Conservation (phyloP, 441 rosid species). For the Gossypium schwendimanii region DNA sequence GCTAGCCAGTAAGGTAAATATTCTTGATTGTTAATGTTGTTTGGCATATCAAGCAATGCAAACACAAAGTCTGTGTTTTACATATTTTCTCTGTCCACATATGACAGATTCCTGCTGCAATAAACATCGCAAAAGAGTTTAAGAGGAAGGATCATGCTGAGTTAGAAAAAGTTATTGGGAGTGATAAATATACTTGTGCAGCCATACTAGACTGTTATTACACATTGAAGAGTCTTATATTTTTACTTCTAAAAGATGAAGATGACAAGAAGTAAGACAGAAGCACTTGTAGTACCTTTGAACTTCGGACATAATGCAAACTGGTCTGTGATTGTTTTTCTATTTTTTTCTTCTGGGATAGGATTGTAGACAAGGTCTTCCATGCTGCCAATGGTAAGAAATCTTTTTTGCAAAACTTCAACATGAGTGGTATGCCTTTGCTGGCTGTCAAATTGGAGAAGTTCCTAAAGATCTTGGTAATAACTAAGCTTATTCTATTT, state of each 20-base stretch:
- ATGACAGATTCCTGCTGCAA: slow-evolving; percentile 79
- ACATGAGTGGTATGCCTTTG: slow-evolving; percentile 62
- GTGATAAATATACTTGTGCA: slow-evolving; percentile 62
- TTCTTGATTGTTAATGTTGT: slow-evolving; percentile 13
- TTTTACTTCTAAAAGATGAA: slow-evolving; percentile 59
- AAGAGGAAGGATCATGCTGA: slow-evolving; percentile 65
- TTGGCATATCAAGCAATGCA: slow-evolving; percentile 1
- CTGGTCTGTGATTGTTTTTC: neutral
- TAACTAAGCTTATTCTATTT: slow-evolving; percentile 8
- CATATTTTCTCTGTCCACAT: slow-evolving; percentile 15
- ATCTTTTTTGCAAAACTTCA: slow-evolving; percentile 47
- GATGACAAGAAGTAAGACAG: slow-evolving; percentile 54
- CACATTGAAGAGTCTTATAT: slow-evolving; percentile 51
- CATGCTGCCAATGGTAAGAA: neutral
- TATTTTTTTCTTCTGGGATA: slow-evolving; percentile 10
- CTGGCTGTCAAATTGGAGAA: slow-evolving; percentile 75
- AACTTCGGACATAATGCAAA: neutral
- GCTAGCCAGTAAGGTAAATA: slow-evolving; percentile 86
- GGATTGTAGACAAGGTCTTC: neutral
- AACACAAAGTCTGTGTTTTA: slow-evolving; percentile 4
- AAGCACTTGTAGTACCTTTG: slow-evolving; percentile 6
- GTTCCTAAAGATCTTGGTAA: slow-evolving; percentile 70
- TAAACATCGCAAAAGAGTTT: slow-evolving; percentile 94
- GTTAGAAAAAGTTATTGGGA: slow-evolving; percentile 57
- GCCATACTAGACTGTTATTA: slow-evolving; percentile 82